A percentile compares a stretch with the other conserved stretches of the same genome.
Evolutionary conservation across 345 rosid genomes (phyloP).

Genomic region (Gossypium ekmanianum): DNA sequence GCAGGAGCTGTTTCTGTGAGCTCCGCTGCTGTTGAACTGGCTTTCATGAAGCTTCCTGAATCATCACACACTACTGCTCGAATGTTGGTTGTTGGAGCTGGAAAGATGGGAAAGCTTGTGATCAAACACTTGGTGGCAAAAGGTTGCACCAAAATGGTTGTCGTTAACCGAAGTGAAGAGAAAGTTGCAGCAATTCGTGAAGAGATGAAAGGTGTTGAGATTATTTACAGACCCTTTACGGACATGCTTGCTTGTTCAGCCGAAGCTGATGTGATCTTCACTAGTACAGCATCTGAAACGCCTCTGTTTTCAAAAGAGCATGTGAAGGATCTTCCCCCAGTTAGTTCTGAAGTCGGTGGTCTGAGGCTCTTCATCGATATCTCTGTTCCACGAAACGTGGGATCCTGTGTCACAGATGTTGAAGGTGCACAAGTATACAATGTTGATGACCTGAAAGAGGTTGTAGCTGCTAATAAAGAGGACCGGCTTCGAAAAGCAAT

Average conservation of each 20-base stretch:
- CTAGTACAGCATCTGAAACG: conserved; percentile 85
- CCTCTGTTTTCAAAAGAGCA: conserved; percentile 72
- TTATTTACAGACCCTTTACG: conserved; percentile 58
- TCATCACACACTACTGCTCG: conserved; percentile 44
- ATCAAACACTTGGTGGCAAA: conserved; percentile 74
- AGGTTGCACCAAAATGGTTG: conserved; percentile 62
- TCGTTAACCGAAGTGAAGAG: conserved; percentile 67
- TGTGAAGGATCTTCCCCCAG: conserved; percentile 52
- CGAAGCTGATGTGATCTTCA: conserved; percentile 85
- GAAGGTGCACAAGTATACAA: conserved; percentile 65
- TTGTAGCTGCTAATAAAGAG: conserved; percentile 97
- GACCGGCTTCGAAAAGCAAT: conserved; percentile 82
- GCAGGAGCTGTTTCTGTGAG: conserved; percentile 78
- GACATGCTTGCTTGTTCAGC: conserved; percentile 74
- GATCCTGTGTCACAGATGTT: conserved; percentile 61
- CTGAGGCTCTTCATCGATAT: conserved; percentile 78
- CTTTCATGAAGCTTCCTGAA: conserved; percentile 62
- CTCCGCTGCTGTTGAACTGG: conserved; percentile 75
- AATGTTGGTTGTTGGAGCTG: conserved; percentile 68
- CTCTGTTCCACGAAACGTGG: conserved; percentile 87
- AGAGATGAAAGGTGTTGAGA: conserved; percentile 62
- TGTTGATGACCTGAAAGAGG: conserved; percentile 94
- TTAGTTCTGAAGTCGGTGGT: conserved; percentile 52
- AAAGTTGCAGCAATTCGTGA: conserved; percentile 73
- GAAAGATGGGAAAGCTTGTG: conserved; percentile 87